phyloP scores from a whole-genome alignment of 441 rosid genomes.

The Codiaeum variegatum region DNA sequence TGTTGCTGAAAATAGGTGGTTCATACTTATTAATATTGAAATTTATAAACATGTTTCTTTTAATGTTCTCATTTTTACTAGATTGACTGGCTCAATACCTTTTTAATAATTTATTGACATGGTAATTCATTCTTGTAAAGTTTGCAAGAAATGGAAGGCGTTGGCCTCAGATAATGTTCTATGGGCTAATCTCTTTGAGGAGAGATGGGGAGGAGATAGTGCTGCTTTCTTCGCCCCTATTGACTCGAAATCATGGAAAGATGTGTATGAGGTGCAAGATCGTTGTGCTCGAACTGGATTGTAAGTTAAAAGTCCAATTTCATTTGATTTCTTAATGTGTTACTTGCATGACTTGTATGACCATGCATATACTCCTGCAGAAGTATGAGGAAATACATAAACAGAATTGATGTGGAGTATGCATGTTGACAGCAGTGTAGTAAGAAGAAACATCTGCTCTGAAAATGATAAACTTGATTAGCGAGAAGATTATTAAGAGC shows the following conservation, averaged over 20 bases:
- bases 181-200: slow-evolving; percentile 43
- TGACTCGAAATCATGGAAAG: slow-evolving; percentile 45
- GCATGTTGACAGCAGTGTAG: not conserved
- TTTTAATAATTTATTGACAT: not conserved
- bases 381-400: too few relatives aligned
- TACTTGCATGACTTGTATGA: not conserved
- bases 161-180: slow-evolving; percentile 40
- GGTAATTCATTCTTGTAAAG: slow-evolving; percentile 24
- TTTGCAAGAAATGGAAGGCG: slow-evolving; percentile 47
- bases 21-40: not conserved
- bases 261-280: slow-evolving; percentile 48
- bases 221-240: slow-evolving; percentile 40
- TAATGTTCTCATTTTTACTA: not conserved
- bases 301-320: slow-evolving; percentile 28
- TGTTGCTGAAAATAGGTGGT: not conserved
- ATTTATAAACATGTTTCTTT: not conserved
- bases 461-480: not conserved
- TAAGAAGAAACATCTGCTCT: not conserved
- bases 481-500: not conserved
- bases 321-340: not conserved
- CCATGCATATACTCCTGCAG: too few relatives aligned
- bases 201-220: slow-evolving; percentile 51
- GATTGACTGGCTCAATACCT: not conserved
- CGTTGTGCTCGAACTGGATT: slow-evolving; percentile 54
- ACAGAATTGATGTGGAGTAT: not conserved